Evolutionary conservation across 306 rosid species (phyloP), one percentile per base, ranked within the genome.

Genomic region (Medicago lupulina): DNA sequence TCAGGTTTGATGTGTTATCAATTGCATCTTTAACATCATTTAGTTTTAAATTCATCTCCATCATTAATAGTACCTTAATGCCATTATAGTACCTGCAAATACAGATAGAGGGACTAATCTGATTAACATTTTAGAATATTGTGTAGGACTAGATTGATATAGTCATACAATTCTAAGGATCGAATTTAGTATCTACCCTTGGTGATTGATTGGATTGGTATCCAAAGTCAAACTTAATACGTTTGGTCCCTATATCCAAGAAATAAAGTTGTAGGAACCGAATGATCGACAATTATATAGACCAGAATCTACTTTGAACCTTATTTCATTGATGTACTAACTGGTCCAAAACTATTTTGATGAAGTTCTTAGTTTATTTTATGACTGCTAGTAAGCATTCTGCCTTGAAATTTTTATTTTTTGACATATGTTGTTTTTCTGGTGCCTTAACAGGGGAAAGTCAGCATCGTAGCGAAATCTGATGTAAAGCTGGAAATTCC

Each of bases 401-500:
- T 63, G 44, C 4, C 8, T 2, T 38, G 16, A 8, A 15, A 9
- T 63, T 63, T n/a, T 49, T 34, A 21, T 36, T 63, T 13, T 79
- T 25, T 31, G 62, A 73, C 51, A 38, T 74, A 18, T 67, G 57
- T 64, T 75, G 46, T 63, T 63, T 63, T 68, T 61, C 19, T 50
- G 79, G 79, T 82, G 50, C 34, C 50, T 46, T 49, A 70, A 44
- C 72, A 93, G 98, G 98, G 98, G 36, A 89, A 91, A 73, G 94
- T 93, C 61, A 86, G 67, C 28, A 71, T 91, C 50, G 62, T 79
- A 0, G 96, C 91, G 15, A 89, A 89, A 57, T 16, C 92, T 0
- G 96, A 85, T 43, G 88, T 74, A 69, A 91, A 88, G 86, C 70
- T 93, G 78, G 96, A 86, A 65, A 76, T 93, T 67, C 94, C 98